A percentile compares a stretch with the other conserved stretches of the same genome.
These are phyloP conservation scores for Penicillium silybi DNA, from an alignment of 495 filamentous ascomycete genomes.

Conservation along the genomic window DNA sequence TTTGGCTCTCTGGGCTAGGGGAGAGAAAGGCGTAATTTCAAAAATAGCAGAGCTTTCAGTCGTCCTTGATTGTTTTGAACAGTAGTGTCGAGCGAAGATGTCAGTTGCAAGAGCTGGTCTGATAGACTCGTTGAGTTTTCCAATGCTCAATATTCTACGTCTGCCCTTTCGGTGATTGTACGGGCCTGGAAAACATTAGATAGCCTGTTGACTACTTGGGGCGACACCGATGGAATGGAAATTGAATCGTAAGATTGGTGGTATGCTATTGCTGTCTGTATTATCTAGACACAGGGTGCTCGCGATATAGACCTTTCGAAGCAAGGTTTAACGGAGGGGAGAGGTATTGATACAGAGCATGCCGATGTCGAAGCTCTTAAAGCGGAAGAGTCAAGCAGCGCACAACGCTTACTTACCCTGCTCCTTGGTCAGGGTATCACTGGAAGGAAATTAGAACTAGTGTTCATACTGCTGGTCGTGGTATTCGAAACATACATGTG, in stretches of 20 bases:
- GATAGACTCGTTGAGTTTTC: not conserved
- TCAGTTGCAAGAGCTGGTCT: not conserved
- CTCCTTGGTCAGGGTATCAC: conserved; percentile 21
- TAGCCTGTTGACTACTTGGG: not conserved
- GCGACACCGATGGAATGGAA: not conserved
- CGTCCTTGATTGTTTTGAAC: not conserved
- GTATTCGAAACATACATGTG: conserved; percentile 60
- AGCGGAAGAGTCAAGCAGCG: not conserved
- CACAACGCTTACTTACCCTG: conserved; percentile 4
- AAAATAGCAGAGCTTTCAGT: not conserved
- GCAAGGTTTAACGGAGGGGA: not conserved
- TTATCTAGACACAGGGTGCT: conserved; percentile 6
- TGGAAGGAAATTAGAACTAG: conserved; percentile 7
- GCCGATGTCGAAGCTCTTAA: not conserved
- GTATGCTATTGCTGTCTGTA: conserved; percentile 11
- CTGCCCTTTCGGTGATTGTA: not conserved
- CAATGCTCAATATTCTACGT: not conserved
- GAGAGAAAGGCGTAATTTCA: not conserved
- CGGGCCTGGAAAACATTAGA: not conserved
- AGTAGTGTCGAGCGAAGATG: not conserved
- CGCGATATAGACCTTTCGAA: not conserved
- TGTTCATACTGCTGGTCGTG: not conserved
- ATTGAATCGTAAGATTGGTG: conserved; percentile 4
- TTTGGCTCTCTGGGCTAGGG: not conserved
- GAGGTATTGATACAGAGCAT: conserved; percentile 4